phyloP scores from a whole-genome alignment of 2,329 filamentous ascomycete species.

The Verticillium zaregamsianum region DNA sequence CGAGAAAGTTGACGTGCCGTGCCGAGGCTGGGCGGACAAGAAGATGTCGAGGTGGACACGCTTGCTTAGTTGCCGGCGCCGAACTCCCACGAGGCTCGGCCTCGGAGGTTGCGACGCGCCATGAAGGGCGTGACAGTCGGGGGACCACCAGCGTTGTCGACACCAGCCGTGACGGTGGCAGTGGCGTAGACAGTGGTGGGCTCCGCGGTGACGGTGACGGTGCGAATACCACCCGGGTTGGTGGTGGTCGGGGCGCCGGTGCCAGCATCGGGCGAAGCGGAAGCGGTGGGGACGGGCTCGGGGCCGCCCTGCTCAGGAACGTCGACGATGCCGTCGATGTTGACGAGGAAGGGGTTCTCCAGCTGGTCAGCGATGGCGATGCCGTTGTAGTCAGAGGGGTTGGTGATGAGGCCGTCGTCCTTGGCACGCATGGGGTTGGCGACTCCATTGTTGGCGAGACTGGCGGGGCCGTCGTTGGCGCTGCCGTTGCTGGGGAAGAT shows the following conservation, averaged over 20 bases:
- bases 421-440: background rate
- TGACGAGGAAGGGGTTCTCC: constrained; percentile 38
- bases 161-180: constrained; percentile 28
- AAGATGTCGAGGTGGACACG: background rate
- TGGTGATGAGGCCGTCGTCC: constrained; percentile 23
- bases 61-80: constrained; percentile 4
- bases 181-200: constrained; percentile 33
- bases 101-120: constrained; percentile 8
- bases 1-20: background rate
- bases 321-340: constrained; percentile 23
- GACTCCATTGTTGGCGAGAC: constrained; percentile 8
- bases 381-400: constrained; percentile 34
- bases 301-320: constrained; percentile 15
- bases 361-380: constrained; percentile 43
- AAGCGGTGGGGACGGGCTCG: constrained; percentile 10
- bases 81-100: constrained; percentile 11
- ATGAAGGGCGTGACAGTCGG: constrained; percentile 8
- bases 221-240: constrained; percentile 19
- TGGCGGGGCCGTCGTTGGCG: constrained; percentile 2
- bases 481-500: background rate
- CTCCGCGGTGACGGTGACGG: constrained; percentile 31
- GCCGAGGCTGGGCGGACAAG: background rate
- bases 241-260: constrained; percentile 13
- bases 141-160: constrained; percentile 2
- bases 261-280: constrained; percentile 12